Conservation (phyloP, 2,329 filamentous ascomycete genomes). For the Sclerotinia borealis region DNA sequence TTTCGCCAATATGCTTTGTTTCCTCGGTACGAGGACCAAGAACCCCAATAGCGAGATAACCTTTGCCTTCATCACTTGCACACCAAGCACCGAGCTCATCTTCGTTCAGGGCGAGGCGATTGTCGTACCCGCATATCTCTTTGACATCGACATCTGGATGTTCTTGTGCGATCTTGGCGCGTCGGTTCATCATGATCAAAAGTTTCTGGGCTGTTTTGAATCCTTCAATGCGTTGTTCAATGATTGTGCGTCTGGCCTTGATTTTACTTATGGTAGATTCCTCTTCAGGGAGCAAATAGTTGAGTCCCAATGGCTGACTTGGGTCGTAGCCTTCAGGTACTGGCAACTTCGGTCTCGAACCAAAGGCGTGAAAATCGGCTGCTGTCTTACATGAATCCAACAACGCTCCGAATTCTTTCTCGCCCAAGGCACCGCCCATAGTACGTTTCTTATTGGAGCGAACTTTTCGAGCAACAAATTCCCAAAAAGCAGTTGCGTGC, state of each 20-base stretch:
- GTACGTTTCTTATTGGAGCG: slow-evolving; percentile 24
- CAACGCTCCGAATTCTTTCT: slow-evolving; percentile 22
- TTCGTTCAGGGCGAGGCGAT: slow-evolving; percentile 29
- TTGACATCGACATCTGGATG: slow-evolving; percentile 23
- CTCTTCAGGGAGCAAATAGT: slow-evolving; percentile 28
- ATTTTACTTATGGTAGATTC: slow-evolving; percentile 20
- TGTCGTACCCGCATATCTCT: slow-evolving; percentile 30
- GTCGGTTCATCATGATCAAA: slow-evolving; percentile 25
- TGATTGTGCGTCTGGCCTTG: slow-evolving; percentile 16
- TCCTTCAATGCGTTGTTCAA: slow-evolving; percentile 20
- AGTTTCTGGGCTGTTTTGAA: slow-evolving; percentile 23
- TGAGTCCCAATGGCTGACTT: slow-evolving; percentile 26
- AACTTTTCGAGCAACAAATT: slow-evolving; percentile 16
- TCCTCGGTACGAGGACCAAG: slow-evolving; percentile 29
- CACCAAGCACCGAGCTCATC: slow-evolving; percentile 26
- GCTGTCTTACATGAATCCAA: slow-evolving; percentile 18
- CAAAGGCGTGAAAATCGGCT: slow-evolving; percentile 24
- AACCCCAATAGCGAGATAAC: slow-evolving; percentile 21
- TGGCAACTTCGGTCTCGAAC: slow-evolving; percentile 27
- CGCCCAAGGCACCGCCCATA: slow-evolving; percentile 27
- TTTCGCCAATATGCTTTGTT: slow-evolving; percentile 18
- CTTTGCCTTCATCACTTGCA: slow-evolving; percentile 23
- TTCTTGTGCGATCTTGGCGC: slow-evolving; percentile 20
- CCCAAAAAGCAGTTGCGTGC: slow-evolving; percentile 23
- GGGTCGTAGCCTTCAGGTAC: slow-evolving; percentile 23